Conservation (phyloP, 805 yeast species). For the Starmerella davenportii region DNA sequence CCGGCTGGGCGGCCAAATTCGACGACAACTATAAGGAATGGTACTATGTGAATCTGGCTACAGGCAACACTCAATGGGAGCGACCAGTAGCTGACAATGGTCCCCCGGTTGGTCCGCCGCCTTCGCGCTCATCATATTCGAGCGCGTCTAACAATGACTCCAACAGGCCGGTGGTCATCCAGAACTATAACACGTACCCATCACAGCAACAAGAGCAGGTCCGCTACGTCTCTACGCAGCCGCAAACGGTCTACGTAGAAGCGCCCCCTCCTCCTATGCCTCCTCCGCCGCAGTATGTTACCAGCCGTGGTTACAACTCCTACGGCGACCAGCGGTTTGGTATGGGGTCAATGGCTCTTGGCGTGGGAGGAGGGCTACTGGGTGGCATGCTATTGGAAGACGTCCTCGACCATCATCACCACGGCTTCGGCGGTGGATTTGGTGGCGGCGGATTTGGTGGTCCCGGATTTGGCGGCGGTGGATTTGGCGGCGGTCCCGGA, state of each 20-base stretch:
- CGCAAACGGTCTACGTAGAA: neutral
- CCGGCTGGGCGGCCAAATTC: conserved; percentile 25
- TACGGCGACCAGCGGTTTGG: conserved; percentile 27
- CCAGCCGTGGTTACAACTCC: neutral
- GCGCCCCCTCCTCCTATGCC: neutral
- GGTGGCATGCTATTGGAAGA: conserved; percentile 19
- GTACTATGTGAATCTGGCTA: conserved; percentile 60
- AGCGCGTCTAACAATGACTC: neutral
- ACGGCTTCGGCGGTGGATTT: conserved; percentile 22
- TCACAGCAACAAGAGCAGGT: neutral
- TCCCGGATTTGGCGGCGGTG: conserved; percentile 15
- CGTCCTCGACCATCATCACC: conserved; percentile 8
- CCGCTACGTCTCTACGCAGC: neutral
- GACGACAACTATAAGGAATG: conserved; percentile 36
- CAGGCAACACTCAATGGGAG: conserved; percentile 82
- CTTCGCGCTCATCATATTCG: conserved; percentile 4
- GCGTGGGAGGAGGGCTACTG: conserved; percentile 21
- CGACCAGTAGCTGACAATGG: conserved; percentile 20
- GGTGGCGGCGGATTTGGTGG: conserved; percentile 11
- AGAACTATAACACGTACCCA: neutral
- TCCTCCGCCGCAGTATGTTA: neutral
- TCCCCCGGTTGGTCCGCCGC: conserved; percentile 17
- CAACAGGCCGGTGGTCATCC: neutral
- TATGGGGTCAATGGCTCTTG: conserved; percentile 29
- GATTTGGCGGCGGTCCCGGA: conserved; percentile 15